Evolutionary conservation across 176 grass and related monocot species (phyloP), one percentile per base, ranked within the genome.

Genomic region (Triticum dicoccoides): DNA sequence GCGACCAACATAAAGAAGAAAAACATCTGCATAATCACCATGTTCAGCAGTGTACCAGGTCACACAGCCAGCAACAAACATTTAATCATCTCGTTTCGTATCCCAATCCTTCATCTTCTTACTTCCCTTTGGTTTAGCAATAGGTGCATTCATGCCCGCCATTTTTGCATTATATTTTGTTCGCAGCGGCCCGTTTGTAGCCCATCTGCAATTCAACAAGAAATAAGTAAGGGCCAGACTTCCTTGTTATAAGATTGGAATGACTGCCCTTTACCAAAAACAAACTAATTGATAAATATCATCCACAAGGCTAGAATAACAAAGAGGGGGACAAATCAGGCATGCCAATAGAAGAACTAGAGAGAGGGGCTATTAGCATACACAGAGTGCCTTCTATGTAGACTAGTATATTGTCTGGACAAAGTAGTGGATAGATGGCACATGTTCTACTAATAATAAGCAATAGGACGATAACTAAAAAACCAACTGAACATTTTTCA

Each of bases 91-190:
- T 81, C 52, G 80, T 37, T 86, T 91, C n/a, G 51, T 64, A 44
- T 98, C 93, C 96, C 90, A 98, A 73, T 98, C 96, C 85, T 96
- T 98, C 66, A 98, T 52, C 54, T 98, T 98, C 90, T 91, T 98
- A 76, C 96, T 94, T 82, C 96, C 96, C 82, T 94, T 96, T 63
- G 96, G 96, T 80, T 96, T 96, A 14, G 75, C 86, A 65, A 98
- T 94, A 84, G 96, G 91, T 21, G 69, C 90, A 89, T 97, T 95
- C 91, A 98, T 92, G 78, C 93, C 93, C 63, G 93, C 93, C 96
- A 96, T 96, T 82, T 92, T 98, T 8, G 89, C 87, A 75, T 94
- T 94, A 84, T 98, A 98, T 73, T 96, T 98, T 37, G 93, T 85
- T 88, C 90, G 84, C 81, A 98, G 80, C 18, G 91, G 93, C 4